Percentiles rank a stretch among this genome's conserved stretches.
Conservation (phyloP, 2,329 filamentous ascomycete genomes). For the Xylariaceae sp. region DNA sequence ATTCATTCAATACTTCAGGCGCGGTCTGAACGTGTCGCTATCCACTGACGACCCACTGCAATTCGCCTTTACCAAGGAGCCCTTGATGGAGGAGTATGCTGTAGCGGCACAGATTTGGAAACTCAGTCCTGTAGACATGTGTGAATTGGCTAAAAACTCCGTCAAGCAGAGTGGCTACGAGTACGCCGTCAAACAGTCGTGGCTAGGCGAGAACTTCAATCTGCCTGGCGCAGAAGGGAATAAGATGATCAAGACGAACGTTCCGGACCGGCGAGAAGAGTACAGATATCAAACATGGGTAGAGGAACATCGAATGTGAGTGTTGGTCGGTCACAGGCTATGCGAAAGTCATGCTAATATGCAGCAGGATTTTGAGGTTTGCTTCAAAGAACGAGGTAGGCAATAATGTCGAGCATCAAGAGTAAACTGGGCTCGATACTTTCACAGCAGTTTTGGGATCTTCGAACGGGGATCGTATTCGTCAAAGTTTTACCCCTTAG, state of each 20-base stretch:
- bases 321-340: constrained; percentile 17
- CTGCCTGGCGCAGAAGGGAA: constrained; percentile 79
- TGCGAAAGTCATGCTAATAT: constrained; percentile 10
- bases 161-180: constrained; percentile 95
- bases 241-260: constrained; percentile 91
- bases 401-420: constrained; percentile 25
- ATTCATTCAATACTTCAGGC: constrained; percentile 90
- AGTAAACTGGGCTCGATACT: constrained; percentile 13
- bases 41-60: constrained; percentile 96
- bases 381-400: constrained; percentile 25
- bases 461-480: neutral
- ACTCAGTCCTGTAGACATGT: constrained; percentile 95
- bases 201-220: constrained; percentile 76
- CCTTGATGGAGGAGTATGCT: constrained; percentile 94
- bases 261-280: constrained; percentile 85
- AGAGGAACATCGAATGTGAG: constrained; percentile 80
- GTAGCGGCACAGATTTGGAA: constrained; percentile 99
- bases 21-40: constrained; percentile 89
- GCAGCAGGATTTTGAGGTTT: constrained; percentile 26
- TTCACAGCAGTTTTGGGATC: constrained; percentile 26
- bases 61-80: constrained; percentile 98
- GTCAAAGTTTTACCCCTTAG: neutral
- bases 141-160: constrained; percentile 92
- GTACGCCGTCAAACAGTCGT: constrained; percentile 79
- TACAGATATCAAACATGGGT: constrained; percentile 82